Evolutionary conservation across 176 grass and related monocot genomes (phyloP).

Genomic region (Triticum timopheevii): DNA sequence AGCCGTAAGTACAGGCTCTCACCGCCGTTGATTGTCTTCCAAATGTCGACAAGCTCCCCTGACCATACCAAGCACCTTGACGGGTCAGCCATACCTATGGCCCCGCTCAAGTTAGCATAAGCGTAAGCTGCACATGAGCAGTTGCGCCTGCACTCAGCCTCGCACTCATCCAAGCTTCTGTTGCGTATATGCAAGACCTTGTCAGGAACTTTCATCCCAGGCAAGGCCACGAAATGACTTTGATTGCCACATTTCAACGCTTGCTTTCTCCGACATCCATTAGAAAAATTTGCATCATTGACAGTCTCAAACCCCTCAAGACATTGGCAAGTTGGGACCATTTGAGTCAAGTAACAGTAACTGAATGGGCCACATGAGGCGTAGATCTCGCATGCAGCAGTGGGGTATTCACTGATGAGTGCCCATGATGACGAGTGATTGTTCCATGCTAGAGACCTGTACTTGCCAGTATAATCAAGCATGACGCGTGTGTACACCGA

Average conservation of each 20-base stretch:
- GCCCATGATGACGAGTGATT: not conserved
- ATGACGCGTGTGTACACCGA: not conserved
- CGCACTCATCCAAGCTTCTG: conserved; percentile 32
- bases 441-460: not conserved
- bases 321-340: conserved; percentile 18
- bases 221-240: not conserved
- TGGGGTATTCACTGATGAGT: accelerated
- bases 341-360: conserved; percentile 3
- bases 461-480: not conserved
- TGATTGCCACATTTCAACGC: conserved; percentile 3
- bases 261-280: conserved; percentile 36
- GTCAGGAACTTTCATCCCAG: conserved; percentile 29
- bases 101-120: not conserved
- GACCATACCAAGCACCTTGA: conserved; percentile 39
- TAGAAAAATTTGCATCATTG: not conserved
- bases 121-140: conserved; percentile 59
- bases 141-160: conserved; percentile 36
- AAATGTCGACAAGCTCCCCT: not conserved
- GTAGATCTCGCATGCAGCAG: conserved; percentile 6
- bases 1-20: not conserved
- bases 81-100: not conserved
- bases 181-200: conserved; percentile 30
- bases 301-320: conserved; percentile 35
- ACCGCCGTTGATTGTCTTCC: not conserved
- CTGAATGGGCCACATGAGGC: conserved; percentile 37